Evolutionary conservation across 2,329 filamentous ascomycete genomes (phyloP).

Genomic region (Parafenestella ontariensis): DNA sequence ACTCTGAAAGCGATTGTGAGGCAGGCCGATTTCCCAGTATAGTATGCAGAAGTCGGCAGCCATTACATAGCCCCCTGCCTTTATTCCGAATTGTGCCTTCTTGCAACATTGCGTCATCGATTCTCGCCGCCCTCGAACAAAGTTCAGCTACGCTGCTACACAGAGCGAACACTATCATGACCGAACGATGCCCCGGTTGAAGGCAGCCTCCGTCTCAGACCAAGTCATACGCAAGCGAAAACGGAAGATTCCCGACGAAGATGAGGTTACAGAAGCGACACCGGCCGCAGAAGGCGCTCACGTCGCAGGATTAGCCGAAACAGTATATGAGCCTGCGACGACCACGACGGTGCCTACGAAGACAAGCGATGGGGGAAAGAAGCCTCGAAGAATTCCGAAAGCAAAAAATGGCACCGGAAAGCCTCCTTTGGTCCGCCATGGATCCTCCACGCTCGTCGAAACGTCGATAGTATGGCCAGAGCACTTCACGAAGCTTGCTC

Average conservation of each 20-base stretch:
- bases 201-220: conserved; percentile 54
- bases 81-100: neutral
- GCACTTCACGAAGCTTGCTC: conserved; percentile 73
- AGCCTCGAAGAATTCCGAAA: conserved; percentile 56
- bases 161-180: conserved; percentile 18
- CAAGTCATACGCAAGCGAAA: conserved; percentile 57
- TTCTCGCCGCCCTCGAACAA: conserved; percentile 9
- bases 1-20: neutral
- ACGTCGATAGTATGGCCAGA: conserved; percentile 73
- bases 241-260: conserved; percentile 35
- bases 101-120: conserved; percentile 36
- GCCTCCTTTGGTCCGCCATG: conserved; percentile 51
- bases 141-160: neutral
- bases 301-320: conserved; percentile 14
- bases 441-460: conserved; percentile 60
- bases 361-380: conserved; percentile 63
- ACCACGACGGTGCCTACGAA: conserved; percentile 62
- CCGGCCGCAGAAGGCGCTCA: conserved; percentile 6
- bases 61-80: neutral
- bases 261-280: conserved; percentile 15
- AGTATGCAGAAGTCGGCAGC: neutral
- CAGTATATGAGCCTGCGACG: conserved; percentile 23
- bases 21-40: neutral
- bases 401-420: conserved; percentile 36
- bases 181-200: conserved; percentile 36